These are phyloP conservation scores for Pichia sp. DNA, from an alignment of 1,139 yeast species.

Conservation along the genomic window DNA sequence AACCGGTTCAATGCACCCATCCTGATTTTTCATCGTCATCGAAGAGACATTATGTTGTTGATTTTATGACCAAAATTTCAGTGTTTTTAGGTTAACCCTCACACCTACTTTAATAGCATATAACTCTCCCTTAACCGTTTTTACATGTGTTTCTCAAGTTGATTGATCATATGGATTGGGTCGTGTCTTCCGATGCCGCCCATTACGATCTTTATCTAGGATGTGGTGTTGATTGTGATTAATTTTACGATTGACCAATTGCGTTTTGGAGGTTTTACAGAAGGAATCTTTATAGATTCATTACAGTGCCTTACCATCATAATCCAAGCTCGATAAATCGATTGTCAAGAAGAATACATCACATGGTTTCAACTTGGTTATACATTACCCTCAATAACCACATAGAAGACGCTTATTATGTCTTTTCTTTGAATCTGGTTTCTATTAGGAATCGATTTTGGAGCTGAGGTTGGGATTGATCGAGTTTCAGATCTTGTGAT, in stretches of 20 bases:
- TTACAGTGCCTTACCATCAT: conserved; percentile 11
- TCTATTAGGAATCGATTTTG: not conserved
- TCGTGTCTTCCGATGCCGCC: not conserved
- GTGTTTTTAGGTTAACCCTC: conserved; percentile 9
- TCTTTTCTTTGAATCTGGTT: conserved; percentile 4
- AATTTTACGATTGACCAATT: not conserved
- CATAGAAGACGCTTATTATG: conserved; percentile 3
- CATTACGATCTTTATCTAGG: conserved; percentile 8
- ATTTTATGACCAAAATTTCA: conserved; percentile 8
- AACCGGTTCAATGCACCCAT: conserved; percentile 19
- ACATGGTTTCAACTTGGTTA: not conserved
- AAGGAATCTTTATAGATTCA: conserved; percentile 6
- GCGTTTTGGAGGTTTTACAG: conserved; percentile 6
- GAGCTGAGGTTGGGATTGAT: not conserved
- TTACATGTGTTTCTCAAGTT: not conserved
- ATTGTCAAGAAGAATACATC: not conserved
- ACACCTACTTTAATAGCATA: conserved; percentile 6
- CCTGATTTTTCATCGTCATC: conserved; percentile 14
- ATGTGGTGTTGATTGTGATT: conserved; percentile 8
- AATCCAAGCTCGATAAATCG: conserved; percentile 16
- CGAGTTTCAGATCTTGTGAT: not conserved
- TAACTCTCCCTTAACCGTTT: not conserved
- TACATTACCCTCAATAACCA: not conserved
- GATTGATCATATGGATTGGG: not conserved
- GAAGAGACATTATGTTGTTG: not conserved